Evolutionary conservation across 768 basidiomycete species (phyloP).

Genomic region (Lentinula edodes): DNA sequence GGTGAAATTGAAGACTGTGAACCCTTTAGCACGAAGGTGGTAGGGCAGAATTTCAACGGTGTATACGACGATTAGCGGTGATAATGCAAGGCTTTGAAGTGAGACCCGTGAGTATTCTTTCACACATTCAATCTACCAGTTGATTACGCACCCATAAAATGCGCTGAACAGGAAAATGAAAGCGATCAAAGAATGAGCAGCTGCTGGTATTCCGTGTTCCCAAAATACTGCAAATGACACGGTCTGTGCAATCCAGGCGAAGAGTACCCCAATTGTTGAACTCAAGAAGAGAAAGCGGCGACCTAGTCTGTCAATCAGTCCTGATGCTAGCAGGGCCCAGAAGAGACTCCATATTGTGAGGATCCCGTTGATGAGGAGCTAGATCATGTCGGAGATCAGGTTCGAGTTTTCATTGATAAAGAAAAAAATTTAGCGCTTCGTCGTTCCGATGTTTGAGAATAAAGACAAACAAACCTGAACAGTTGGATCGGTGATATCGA

Average conservation of each 20-base stretch:
- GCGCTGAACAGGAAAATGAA: conserved; percentile 59
- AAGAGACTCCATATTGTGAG: conserved; percentile 54
- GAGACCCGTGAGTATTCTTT: background rate
- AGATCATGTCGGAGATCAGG: conserved; percentile 14
- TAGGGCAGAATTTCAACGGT: conserved; percentile 63
- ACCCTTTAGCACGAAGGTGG: conserved; percentile 56
- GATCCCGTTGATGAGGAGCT: conserved; percentile 57
- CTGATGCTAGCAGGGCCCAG: conserved; percentile 46
- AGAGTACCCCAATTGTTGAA: conserved; percentile 33
- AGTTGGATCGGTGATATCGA: conserved; percentile 24
- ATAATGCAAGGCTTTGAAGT: conserved; percentile 39
- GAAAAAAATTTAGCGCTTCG: too few relatives aligned
- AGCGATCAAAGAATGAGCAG: conserved; percentile 45
- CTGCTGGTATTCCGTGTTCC: conserved; percentile 20
- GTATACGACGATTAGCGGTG: conserved; percentile 51
- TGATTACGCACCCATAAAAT: conserved; percentile 33
- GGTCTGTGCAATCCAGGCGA: conserved; percentile 44
- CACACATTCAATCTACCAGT: too few relatives aligned
- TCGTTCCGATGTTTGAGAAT: too few relatives aligned
- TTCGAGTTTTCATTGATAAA: too few relatives aligned
- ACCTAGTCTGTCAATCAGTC: conserved; percentile 44
- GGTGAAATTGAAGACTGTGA: conserved; percentile 46
- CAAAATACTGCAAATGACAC: conserved; percentile 37
- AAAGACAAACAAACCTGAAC: too few relatives aligned
- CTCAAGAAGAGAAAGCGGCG: conserved; percentile 47